Evolutionary conservation across 257 asterid species (phyloP).

Genomic region (Gentiana straminea): DNA sequence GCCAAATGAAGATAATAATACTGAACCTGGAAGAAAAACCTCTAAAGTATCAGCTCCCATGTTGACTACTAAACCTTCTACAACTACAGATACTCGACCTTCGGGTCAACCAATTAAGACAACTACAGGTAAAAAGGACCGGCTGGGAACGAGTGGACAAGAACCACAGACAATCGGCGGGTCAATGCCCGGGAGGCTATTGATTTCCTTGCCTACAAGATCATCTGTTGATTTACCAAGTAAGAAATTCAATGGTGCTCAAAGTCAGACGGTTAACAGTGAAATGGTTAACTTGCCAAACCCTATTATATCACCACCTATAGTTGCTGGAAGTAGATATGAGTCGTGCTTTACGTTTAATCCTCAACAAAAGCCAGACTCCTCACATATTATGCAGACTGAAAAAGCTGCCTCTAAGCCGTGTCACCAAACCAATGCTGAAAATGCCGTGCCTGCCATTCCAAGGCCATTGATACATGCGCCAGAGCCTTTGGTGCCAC

Average conservation of each 20-base stretch:
- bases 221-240: slow-evolving; percentile 3
- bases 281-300: slow-evolving; percentile 3
- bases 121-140: too few species aligned
- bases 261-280: not conserved
- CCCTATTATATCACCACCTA: slow-evolving; percentile 1
- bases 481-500: too few species aligned
- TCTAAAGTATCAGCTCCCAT: not conserved
- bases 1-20: slow-evolving; percentile 9
- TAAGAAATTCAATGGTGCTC: not conserved
- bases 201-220: not conserved
- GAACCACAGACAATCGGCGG: slow-evolving; percentile 1
- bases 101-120: too few species aligned
- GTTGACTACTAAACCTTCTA: not conserved
- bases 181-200: slow-evolving; percentile 1
- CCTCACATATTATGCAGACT: not conserved
- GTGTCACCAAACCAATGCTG: not conserved
- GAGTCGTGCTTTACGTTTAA: not conserved
- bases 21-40: not conserved
- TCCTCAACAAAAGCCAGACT: not conserved
- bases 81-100: too few species aligned
- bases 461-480: not conserved
- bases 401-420: not conserved
- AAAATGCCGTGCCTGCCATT: not conserved
- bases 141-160: too few species aligned
- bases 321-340: not conserved